Conservation (phyloP, 495 filamentous ascomycete genomes). For the Annulohypoxylon stygium region DNA sequence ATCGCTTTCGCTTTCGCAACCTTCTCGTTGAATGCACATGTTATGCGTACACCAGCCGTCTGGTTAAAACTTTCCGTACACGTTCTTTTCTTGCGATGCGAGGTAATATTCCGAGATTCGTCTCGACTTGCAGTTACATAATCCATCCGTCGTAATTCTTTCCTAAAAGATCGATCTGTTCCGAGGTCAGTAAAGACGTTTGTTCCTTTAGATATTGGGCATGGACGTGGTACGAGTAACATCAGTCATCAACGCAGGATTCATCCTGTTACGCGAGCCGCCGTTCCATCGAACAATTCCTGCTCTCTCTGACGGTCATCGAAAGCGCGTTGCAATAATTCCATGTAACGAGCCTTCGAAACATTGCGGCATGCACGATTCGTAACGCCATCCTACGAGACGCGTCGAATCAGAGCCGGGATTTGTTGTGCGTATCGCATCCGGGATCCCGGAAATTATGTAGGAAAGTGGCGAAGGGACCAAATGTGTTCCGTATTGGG, state of each 20-base stretch:
- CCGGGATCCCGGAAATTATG: slow-evolving; percentile 2
- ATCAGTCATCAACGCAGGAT: neutral
- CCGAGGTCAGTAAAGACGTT: neutral
- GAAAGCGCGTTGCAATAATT: slow-evolving; percentile 7
- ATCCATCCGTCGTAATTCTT: neutral
- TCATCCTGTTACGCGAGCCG: neutral
- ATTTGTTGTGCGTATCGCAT: neutral
- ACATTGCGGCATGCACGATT: neutral
- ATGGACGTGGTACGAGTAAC: neutral
- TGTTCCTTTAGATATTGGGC: neutral
- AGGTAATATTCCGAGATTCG: neutral
- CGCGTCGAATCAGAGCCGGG: neutral
- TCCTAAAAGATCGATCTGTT: neutral
- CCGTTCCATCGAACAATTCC: neutral
- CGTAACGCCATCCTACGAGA: slow-evolving; percentile 6
- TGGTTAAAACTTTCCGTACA: neutral
- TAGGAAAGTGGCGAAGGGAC: slow-evolving; percentile 17
- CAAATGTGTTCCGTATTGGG: slow-evolving; percentile 5
- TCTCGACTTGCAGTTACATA: neutral
- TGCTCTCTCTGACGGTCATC: neutral
- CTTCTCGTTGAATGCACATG: neutral
- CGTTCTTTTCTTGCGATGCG: neutral
- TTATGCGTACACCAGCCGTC: neutral
- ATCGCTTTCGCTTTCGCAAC: neutral
- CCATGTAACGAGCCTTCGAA: slow-evolving; percentile 4